A percentile compares a stretch with the other conserved stretches of the same genome.
These are phyloP conservation scores for Gymnopus androsaceus DNA, from an alignment of 1,284 basidiomycete species.

Conservation along the genomic window DNA sequence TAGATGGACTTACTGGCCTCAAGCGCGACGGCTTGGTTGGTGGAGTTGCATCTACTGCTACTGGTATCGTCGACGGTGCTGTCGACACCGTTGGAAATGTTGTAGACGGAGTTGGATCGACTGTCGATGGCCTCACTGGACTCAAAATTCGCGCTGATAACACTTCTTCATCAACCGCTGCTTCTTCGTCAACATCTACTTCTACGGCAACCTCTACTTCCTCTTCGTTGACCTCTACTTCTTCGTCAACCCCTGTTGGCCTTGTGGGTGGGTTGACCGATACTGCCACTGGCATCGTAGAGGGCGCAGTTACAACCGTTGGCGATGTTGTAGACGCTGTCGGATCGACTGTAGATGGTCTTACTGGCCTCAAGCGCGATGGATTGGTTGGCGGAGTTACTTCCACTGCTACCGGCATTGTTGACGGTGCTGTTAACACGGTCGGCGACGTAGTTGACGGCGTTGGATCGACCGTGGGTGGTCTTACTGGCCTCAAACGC, in stretches of 20 bases:
- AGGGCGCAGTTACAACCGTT: neutral
- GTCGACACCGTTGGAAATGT: neutral
- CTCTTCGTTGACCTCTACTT: neutral
- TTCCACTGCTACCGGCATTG: neutral
- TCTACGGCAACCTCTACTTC: neutral
- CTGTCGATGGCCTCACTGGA: neutral
- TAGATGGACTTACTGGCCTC: neutral
- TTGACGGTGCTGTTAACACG: neutral
- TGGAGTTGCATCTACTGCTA: neutral
- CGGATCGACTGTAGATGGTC: neutral
- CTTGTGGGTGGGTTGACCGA: neutral
- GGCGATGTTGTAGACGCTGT: neutral
- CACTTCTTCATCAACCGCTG: neutral
- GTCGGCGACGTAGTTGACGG: conserved; percentile 1
- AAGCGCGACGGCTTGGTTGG: neutral
- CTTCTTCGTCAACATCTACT: neutral
- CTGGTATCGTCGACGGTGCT: neutral
- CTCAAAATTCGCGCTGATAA: neutral
- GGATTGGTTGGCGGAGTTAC: neutral
- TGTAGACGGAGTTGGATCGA: neutral
- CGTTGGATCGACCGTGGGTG: conserved; percentile 1
- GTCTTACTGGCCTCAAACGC: conserved; percentile 1
- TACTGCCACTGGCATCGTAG: neutral
- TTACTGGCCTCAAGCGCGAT: conserved; percentile 1
- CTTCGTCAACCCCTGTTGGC: neutral